Evolutionary conservation across 495 filamentous ascomycete species (phyloP), one percentile per base, ranked within the genome.

Genomic region (Penicillium pancosmium): DNA sequence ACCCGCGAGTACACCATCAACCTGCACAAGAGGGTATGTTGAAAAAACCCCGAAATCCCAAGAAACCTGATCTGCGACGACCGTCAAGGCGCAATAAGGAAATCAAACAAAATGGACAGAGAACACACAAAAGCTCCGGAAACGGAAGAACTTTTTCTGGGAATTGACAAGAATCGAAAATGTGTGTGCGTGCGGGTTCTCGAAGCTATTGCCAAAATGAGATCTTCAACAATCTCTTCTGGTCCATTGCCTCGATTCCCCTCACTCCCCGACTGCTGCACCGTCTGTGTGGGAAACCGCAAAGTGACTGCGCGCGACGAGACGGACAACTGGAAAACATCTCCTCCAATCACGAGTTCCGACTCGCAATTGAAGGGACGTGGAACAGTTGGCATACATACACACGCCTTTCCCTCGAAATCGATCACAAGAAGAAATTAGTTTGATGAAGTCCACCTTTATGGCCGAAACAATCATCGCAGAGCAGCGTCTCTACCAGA

Each of bases 1-100:
- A 87, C 94, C 59, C 92, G 94, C 85, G 95, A 99, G 84, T 99
- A 98, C 87, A 99, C 94, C 77, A 99, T 99, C 85, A 93, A 99
- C 86, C 81, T 99, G 63, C 94, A 99, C 89, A 98, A 96, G 88
- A 88, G 93, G 79, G 94, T 98, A 95, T 78, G 91, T 91, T 78
- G 72, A 78, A 55, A 16, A 41, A 16, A 16, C 16, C 38, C 51
- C 50, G 23, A 38, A 51, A 44, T n/a, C 44, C 38, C 51, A 43
- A 34, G 23, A 51, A 41, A 65, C 57, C 55, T 56, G 57, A 62
- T 57, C 57, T 59, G 52, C 64, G 65, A 68, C 60, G 36, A 56
- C 60, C 47, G 59, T 69, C 52, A 67, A 73, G 62, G 67, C 57
- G 62, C 55, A 57, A 27, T 5, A 48, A 48, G 46, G 46, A 48